A percentile compares a stretch with the other conserved stretches of the same genome.
phyloP scores from a whole-genome alignment of 495 filamentous ascomycete genomes.

The Podospora appendiculata region DNA sequence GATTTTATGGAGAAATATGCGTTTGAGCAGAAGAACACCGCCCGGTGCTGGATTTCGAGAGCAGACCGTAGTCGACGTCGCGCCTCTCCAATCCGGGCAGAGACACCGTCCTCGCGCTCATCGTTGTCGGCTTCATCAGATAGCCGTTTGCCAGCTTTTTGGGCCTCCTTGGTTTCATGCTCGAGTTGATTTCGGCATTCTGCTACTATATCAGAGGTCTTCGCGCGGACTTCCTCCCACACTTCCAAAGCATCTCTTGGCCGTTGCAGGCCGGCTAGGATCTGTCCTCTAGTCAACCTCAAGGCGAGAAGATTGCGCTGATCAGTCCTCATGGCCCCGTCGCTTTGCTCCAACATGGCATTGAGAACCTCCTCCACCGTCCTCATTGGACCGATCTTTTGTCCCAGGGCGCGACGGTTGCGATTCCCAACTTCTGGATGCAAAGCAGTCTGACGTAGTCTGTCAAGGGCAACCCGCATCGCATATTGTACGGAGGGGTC shows the following conservation, averaged over 20 bases:
- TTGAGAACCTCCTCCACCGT: constrained; percentile 79
- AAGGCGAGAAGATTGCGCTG: constrained; percentile 56
- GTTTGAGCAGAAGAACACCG: constrained; percentile 77
- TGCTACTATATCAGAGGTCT: constrained; percentile 47
- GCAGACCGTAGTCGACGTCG: constrained; percentile 60
- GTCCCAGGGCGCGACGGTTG: constrained; percentile 62
- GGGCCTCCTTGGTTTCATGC: constrained; percentile 40
- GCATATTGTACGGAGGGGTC: constrained; percentile 46
- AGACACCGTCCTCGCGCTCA: constrained; percentile 17
- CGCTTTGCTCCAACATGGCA: constrained; percentile 80
- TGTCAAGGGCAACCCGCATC: constrained; percentile 48
- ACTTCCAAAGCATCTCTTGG: constrained; percentile 51
- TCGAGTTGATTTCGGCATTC: constrained; percentile 58
- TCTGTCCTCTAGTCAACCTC: constrained; percentile 61
- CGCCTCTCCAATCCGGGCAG: constrained; percentile 43
- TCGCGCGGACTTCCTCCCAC: constrained; percentile 55
- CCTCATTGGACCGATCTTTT: constrained; percentile 55
- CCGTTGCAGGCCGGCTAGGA: constrained; percentile 55
- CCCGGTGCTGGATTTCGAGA: constrained; percentile 75
- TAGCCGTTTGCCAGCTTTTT: constrained; percentile 9
- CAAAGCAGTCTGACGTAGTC: constrained; percentile 75
- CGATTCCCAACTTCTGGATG: constrained; percentile 66
- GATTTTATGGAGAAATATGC: constrained; percentile 75
- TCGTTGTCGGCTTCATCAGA: constrained; percentile 29
- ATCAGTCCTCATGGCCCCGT: constrained; percentile 52